phyloP scores from a whole-genome alignment of 768 basidiomycete species.

The Lactarius vividus region DNA sequence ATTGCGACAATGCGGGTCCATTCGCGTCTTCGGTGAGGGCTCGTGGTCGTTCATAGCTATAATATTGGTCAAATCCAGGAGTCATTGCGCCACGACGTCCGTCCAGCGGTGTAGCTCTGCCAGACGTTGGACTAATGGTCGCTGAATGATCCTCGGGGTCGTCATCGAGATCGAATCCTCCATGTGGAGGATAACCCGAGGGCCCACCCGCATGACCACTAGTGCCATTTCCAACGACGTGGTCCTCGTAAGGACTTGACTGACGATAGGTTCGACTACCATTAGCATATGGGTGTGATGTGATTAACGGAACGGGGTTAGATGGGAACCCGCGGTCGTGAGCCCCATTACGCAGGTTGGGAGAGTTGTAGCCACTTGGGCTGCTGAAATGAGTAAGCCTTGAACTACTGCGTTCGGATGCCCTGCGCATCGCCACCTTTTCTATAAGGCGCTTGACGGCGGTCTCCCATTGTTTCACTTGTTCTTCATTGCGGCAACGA shows the following conservation, averaged over 20 bases:
- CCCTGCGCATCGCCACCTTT: constrained; percentile 66
- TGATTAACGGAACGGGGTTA: constrained; percentile 32
- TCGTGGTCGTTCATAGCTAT: constrained; percentile 26
- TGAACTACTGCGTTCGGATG: constrained; percentile 60
- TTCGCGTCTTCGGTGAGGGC: constrained; percentile 28
- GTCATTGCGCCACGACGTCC: constrained; percentile 43
- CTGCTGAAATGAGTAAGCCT: constrained; percentile 44
- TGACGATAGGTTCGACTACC: constrained; percentile 28
- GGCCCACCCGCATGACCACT: constrained; percentile 43
- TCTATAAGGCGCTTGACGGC: constrained; percentile 86
- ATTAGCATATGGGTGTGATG: constrained; percentile 29
- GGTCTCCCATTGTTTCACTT: constrained; percentile 88
- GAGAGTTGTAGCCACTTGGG: constrained; percentile 46
- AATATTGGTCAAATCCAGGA: constrained; percentile 23
- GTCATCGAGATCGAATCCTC: constrained; percentile 74
- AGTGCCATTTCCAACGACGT: constrained; percentile 25
- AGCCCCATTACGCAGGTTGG: constrained; percentile 19
- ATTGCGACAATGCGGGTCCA: constrained; percentile 26
- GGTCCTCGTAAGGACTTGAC: constrained; percentile 22
- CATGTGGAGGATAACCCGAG: constrained; percentile 56
- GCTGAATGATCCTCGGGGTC: constrained; percentile 76
- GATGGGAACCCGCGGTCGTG: constrained; percentile 15
- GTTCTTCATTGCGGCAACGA: constrained; percentile 89
- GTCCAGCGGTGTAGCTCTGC: constrained; percentile 72
- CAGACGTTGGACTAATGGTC: constrained; percentile 48